A percentile compares a stretch with the other conserved stretches of the same genome.
Evolutionary conservation across 78 protist genomes (phyloP).

Genomic region (Chrysochromulina tobinii): DNA sequence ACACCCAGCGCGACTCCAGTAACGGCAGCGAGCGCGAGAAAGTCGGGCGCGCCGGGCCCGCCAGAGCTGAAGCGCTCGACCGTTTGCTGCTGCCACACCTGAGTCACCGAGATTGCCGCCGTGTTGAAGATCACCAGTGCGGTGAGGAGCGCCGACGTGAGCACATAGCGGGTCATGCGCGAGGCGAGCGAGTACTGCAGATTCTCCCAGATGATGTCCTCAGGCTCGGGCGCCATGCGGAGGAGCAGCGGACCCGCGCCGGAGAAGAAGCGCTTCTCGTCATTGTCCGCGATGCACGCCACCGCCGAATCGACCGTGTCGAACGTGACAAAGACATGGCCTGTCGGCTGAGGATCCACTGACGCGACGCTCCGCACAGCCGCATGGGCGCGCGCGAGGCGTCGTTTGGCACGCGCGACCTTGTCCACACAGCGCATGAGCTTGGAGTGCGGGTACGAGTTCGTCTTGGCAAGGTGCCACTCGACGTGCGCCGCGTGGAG

Average conservation of each 20-base stretch:
- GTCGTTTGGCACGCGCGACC: too few relatives aligned
- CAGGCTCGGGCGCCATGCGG: conserved; percentile 10
- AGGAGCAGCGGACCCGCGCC: neutral
- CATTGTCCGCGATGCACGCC: neutral
- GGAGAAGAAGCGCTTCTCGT: neutral
- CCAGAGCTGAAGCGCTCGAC: too few relatives aligned
- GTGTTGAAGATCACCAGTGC: too few relatives aligned
- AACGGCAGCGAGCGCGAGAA: too few relatives aligned
- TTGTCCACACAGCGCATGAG: neutral
- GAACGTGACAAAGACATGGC: conserved; percentile 1
- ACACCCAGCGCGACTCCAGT: too few relatives aligned
- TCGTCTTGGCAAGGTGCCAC: neutral
- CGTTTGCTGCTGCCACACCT: too few relatives aligned
- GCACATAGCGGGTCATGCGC: neutral
- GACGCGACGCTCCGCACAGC: too few relatives aligned
- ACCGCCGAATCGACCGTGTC: conserved; percentile 1
- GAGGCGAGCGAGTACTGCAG: neutral
- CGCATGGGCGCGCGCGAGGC: too few relatives aligned
- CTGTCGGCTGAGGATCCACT: neutral
- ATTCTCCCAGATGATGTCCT: neutral
- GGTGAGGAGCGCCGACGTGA: neutral
- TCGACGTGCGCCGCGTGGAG: conserved; percentile 2
- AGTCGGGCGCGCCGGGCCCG: too few relatives aligned
- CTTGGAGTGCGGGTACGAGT: neutral
- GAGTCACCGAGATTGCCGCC: too few relatives aligned